Evolutionary conservation across 2,329 filamentous ascomycete genomes (phyloP), one percentile per base, ranked within the genome.

Genomic region (Aquanectria penicillioides): DNA sequence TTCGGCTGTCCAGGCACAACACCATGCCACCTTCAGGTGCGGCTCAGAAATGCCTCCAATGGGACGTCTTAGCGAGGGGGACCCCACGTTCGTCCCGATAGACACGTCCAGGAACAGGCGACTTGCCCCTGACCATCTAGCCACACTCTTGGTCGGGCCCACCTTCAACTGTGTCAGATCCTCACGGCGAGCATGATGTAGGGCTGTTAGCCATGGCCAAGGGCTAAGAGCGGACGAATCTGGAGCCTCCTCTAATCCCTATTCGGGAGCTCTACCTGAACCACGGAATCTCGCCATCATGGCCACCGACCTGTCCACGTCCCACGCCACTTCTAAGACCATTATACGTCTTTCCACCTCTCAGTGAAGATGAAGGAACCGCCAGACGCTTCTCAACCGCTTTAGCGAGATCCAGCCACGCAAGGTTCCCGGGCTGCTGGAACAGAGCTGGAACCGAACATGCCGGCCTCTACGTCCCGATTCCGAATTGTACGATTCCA

Each of bases 1-100:
- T 31, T 41, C 37, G 26, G 13, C 26, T 12, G 22, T 20, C n/a
- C 48, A 23, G 33, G n/a, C 37, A n/a, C 12, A 20, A 31, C 28
- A 23, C 28, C 31, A 43, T 26, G n/a, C 48, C 48, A 34, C n/a
- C 3, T 36, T 23, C 20, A 36, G 7, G 6, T 34, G 37, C 37
- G 28, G 48, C 37, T 52, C 26, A 57, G 37, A 57, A 57, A 62
- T 49, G 33, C 60, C 60, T 61, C 60, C 60, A 62, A 62, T 62
- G n/a, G 52, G 23, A 49, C 22, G 3, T 6, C 12, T 29, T 11
- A 10, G 13, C n/a, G 20, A 43, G 11, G 13, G 6, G 6, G 9
- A 4, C 12, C 17, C 15, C 29, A 6, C 18, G 31, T 15, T 8
- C 10, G 33, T 20, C 50, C 53, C 57, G 26, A 49, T 36, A 15